Evolutionary conservation across 2,329 filamentous ascomycete species (phyloP).

Genomic region (Paracorniculantispora psalliotae): DNA sequence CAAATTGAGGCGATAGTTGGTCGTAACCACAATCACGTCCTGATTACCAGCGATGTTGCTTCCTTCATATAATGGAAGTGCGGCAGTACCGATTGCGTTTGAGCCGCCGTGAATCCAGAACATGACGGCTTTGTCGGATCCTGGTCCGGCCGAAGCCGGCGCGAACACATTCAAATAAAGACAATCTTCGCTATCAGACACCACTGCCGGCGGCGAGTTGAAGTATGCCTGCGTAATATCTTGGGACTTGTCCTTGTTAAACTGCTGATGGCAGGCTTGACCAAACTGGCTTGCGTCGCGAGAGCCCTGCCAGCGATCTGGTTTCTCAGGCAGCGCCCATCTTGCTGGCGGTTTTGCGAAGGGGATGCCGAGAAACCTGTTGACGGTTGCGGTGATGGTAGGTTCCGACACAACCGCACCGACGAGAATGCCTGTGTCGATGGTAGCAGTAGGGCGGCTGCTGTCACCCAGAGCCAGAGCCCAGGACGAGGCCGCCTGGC

Average conservation of each 20-base stretch:
- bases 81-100: slow-evolving; percentile 32
- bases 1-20: slow-evolving; percentile 41
- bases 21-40: slow-evolving; percentile 41
- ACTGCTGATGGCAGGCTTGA: slow-evolving; percentile 19
- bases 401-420: neutral
- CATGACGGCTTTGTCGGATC: slow-evolving; percentile 32
- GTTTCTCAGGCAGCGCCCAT: slow-evolving; percentile 20
- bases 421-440: slow-evolving; percentile 4
- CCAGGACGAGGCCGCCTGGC: neutral
- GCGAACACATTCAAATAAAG: slow-evolving; percentile 30
- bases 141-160: slow-evolving; percentile 18
- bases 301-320: slow-evolving; percentile 16
- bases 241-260: neutral
- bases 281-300: slow-evolving; percentile 23
- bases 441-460: neutral
- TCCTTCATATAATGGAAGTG: slow-evolving; percentile 35
- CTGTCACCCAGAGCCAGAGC: neutral
- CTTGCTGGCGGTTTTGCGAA: slow-evolving; percentile 25
- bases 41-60: slow-evolving; percentile 34
- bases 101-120: slow-evolving; percentile 41
- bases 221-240: slow-evolving; percentile 15
- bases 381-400: slow-evolving; percentile 14
- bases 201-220: slow-evolving; percentile 21
- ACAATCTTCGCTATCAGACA: slow-evolving; percentile 28
- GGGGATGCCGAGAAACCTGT: slow-evolving; percentile 28